Base-by-base conservation (phyloP, 75 land plant species). In the Ceratopteris richardii region DNA sequence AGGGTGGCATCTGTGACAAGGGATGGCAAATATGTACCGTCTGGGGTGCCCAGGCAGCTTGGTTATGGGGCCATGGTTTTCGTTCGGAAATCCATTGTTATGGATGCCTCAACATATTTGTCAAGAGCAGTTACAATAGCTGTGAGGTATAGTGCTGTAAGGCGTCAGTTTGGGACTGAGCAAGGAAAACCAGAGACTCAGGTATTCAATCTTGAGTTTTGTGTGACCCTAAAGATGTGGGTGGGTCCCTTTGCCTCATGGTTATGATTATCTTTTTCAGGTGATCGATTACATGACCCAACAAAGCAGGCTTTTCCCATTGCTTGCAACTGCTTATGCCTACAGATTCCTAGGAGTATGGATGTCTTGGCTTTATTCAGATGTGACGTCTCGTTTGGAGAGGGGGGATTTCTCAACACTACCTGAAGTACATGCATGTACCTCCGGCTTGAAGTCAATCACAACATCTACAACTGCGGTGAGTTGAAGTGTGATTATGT, bases 61-160 rank as follows among this genome's bases (percentile, higher is more conserved):
- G 63, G 81, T 57, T 95, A 95, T 80, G 99, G 97, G 27, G 89
- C 99, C 0, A 95, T 95, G 99, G 99, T 95, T 51, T 95, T 23
- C 71, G 92, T 95, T n/a, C 72, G 99, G 1, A 77, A 90, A 62
- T 50, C 81, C 29, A 95, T 95, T 70, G 96, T 95, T 9, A 16
- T 57, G 23, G 96, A 95, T 71, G 96, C 96, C 48, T 95, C 99
- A 0, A 50, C 18, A 70, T 86, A 86, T 43, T 79, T 95, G 19
- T 95, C 99, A 57, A 67, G 82, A 44, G 99, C 97, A 29, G 92
- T 95, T 44, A 84, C 88, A 51, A 80, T 95, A 58, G 99, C 99
- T 29, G 79, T 76, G 9, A 84, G 99, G 64, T 95, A 95, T 54
- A 95, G 99, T 78, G 82, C 79, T 54, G 88, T 87, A 1, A 68